A percentile compares a stretch with the other conserved stretches of the same genome.
These are phyloP conservation scores for Podila clonocystis DNA, from an alignment of 192 early-diverging fungal species.

Conservation along the genomic window DNA sequence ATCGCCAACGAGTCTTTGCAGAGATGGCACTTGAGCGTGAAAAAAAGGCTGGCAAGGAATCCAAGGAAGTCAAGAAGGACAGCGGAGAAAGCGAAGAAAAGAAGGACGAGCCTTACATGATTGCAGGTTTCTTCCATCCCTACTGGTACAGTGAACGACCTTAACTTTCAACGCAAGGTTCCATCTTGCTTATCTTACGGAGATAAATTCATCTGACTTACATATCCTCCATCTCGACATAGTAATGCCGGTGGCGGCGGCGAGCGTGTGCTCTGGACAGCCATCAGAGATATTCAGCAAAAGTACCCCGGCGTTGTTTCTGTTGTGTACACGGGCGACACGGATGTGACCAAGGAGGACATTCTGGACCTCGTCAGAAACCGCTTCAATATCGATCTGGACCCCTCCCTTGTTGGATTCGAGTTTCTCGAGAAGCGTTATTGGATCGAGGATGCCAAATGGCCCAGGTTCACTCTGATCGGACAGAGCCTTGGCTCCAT, in stretches of 20 bases:
- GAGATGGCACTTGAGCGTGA: constrained; percentile 10
- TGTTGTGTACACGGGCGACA: constrained; percentile 87
- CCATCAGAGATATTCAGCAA: constrained; percentile 82
- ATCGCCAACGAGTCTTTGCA: constrained; percentile 34
- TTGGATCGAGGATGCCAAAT: constrained; percentile 78
- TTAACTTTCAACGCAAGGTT: neutral
- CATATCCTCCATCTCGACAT: neutral
- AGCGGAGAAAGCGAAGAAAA: neutral
- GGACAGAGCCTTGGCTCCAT: constrained; percentile 89
- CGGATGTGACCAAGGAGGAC: constrained; percentile 55
- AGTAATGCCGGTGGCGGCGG: constrained; percentile 94
- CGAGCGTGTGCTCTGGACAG: constrained; percentile 95
- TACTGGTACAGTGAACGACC: constrained; percentile 68
- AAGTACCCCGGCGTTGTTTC: constrained; percentile 72
- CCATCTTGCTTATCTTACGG: neutral
- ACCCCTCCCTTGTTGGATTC: constrained; percentile 65
- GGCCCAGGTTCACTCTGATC: constrained; percentile 82
- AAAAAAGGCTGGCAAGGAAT: neutral
- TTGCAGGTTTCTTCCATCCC: constrained; percentile 92
- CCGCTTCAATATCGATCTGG: constrained; percentile 79
- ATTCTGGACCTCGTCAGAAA: constrained; percentile 69
- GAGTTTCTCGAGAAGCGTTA: constrained; percentile 69
- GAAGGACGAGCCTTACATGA: constrained; percentile 56
- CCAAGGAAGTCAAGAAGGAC: neutral
- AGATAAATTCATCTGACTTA: neutral